Conservation (phyloP, 129 eudicot species). For the Apium graveolens region DNA sequence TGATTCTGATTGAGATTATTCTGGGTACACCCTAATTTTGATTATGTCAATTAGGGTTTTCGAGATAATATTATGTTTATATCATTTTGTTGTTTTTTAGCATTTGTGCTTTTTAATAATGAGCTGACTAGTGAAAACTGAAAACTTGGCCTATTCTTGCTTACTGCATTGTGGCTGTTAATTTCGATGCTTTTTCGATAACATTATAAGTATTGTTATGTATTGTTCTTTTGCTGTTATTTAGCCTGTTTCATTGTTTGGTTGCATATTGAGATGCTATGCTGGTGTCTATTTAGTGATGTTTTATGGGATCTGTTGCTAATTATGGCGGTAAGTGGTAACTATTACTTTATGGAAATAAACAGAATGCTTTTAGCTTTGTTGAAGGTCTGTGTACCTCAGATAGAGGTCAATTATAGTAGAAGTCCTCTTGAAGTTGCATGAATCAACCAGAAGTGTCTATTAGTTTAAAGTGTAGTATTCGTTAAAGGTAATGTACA, state of each 20-base stretch:
- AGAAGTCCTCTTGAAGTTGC: not conserved
- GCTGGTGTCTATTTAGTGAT: not conserved
- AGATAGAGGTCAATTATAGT: not conserved
- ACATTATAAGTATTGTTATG: not conserved
- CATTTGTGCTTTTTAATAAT: not conserved
- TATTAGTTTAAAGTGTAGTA: not conserved
- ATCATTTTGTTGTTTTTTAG: conserved; percentile 4
- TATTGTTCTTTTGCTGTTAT: not conserved
- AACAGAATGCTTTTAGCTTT: not conserved
- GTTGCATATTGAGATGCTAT: not conserved
- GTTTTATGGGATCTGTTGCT: not conserved
- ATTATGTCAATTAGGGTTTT: conserved; percentile 12
- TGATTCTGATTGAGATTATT: conserved; percentile 23
- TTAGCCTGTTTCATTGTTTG: not conserved
- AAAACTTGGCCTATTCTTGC: not conserved
- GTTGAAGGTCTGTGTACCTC: not conserved
- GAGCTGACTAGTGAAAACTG: not conserved
- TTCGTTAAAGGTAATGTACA: not conserved
- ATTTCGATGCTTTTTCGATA: conserved; percentile 4
- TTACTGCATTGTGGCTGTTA: not conserved
- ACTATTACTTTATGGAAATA: not conserved
- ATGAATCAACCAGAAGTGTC: not conserved
- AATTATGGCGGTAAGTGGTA: not conserved
- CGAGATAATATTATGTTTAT: conserved; percentile 6
- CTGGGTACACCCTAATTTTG: conserved; percentile 9